Conservation (phyloP, 2,329 filamentous ascomycete species). For the Blastomyces percursus region DNA sequence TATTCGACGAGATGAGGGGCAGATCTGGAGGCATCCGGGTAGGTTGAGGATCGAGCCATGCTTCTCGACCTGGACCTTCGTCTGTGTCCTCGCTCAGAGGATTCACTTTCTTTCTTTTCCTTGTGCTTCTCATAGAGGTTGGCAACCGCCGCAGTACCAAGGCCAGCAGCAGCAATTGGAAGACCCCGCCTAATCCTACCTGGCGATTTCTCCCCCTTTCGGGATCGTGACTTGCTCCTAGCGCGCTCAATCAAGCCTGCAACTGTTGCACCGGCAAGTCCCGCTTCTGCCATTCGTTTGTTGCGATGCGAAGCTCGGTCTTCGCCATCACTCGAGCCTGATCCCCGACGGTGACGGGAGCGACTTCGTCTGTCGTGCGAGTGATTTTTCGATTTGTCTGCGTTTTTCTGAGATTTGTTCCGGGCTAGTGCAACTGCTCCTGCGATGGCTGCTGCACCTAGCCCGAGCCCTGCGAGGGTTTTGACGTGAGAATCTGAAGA, state of each 20-base stretch:
- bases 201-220: constrained; percentile 41
- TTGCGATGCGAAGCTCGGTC: constrained; percentile 41
- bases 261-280: constrained; percentile 50
- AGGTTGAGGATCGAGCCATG: constrained; percentile 30
- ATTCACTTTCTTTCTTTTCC: constrained; percentile 46
- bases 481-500: constrained; percentile 40
- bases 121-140: constrained; percentile 54
- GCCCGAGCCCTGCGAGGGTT: constrained; percentile 42
- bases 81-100: constrained; percentile 32
- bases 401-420: constrained; percentile 42
- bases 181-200: constrained; percentile 47
- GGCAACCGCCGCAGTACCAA: constrained; percentile 50
- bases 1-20: constrained; percentile 51
- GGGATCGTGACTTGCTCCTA: constrained; percentile 47
- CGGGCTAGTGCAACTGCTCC: constrained; percentile 48
- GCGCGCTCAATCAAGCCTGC: constrained; percentile 49
- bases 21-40: constrained; percentile 32
- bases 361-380: constrained; percentile 40
- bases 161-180: constrained; percentile 50
- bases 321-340: constrained; percentile 23
- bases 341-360: constrained; percentile 33
- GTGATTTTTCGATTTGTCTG: constrained; percentile 30
- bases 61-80: constrained; percentile 40
- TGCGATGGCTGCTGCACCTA: constrained; percentile 49
- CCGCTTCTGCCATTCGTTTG: constrained; percentile 50